Evolutionary conservation across 345 rosid genomes (phyloP).

Genomic region (Syzygium grande): DNA sequence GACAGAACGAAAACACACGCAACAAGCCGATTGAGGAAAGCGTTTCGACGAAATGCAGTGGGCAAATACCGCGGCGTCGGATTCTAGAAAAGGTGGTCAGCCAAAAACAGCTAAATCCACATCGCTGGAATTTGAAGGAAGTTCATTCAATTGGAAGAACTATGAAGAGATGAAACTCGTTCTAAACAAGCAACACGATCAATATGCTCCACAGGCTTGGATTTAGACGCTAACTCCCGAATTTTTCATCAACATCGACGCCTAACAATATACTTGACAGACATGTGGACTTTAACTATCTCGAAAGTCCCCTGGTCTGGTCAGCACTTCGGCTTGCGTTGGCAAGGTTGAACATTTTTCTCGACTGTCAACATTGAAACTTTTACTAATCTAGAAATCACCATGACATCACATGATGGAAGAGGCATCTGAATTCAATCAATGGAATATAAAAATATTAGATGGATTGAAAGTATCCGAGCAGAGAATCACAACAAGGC

Average conservation of each 20-base stretch:
- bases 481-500: neutral
- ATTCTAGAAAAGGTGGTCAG: neutral
- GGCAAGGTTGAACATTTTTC: neutral
- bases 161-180: neutral
- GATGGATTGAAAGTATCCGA: neutral
- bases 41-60: neutral
- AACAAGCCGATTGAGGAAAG: neutral
- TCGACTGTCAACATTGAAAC: neutral
- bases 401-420: neutral
- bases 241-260: neutral
- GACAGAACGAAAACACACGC: neutral
- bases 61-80: neutral
- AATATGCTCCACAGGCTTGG: neutral
- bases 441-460: neutral
- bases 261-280: neutral
- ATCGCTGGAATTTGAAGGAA: neutral
- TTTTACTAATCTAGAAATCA: neutral
- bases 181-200: neutral
- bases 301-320: neutral
- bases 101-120: neutral
- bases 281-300: neutral
- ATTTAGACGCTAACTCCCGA: neutral
- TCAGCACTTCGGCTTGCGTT: neutral
- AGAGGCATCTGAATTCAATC: neutral
- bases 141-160: neutral